Evolutionary conservation across 495 filamentous ascomycete genomes (phyloP), one percentile per base, ranked within the genome.

Genomic region (Penicillium manginii): DNA sequence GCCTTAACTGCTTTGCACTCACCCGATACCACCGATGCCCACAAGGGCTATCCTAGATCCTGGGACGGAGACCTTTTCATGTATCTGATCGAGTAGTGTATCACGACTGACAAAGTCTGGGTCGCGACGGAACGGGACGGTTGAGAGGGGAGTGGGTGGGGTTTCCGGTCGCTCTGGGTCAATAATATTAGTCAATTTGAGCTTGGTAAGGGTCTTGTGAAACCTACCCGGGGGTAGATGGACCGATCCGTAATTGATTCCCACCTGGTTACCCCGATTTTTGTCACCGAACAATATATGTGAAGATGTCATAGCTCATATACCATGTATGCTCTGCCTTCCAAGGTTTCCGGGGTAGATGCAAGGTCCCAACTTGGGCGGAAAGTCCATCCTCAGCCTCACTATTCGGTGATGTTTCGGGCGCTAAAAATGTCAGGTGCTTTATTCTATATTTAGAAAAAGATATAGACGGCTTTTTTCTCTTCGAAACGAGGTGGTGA

Each of bases 1-100:
- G n/a, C n/a, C n/a, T 32, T 32, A 52, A 19, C 21, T n/a, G 23
- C 37, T 32, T 15, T 53, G 18, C 2, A 26, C 70, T 62, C 32
- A 75, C 72, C 71, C 71, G 29, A 69, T 67, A 46, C 73, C 72
- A 4, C 73, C 71, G 10, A 76, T 58, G 17, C 70, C 68, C 4
- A 73, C 63, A 19, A 73, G 61, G 9, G 55, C 67, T 19, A 66
- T 58, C 42, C 63, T 48, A 1, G 68, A 67, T 22, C 51, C 69
- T 40, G 58, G 61, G 35, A 61, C 33, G 1, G 67, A 57, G 45
- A 50, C 55, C 66, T 64, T 68, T 17, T 60, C 12, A n/a, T 65
- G 33, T 7, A 77, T 60, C 40, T 66, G 53, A 58, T 67, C 23
- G 39, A 77, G 53, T 0, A 73, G 47, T 15, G 14, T 55, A 31